Evolutionary conservation across 768 basidiomycete species (phyloP).

Genomic region (Albatrellus ellisii): DNA sequence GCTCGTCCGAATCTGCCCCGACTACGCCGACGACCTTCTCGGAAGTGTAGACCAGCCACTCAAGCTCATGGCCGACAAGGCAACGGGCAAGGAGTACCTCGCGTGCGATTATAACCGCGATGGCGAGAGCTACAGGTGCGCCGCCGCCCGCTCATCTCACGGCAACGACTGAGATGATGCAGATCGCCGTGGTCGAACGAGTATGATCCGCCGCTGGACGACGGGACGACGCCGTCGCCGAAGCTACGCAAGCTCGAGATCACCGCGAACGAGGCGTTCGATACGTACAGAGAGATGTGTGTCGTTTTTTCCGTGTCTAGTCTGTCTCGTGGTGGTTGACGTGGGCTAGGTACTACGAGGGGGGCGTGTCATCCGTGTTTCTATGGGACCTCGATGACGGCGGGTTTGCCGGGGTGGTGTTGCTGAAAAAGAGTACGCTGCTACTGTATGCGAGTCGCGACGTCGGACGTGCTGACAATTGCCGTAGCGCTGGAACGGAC

Average conservation of each 20-base stretch:
- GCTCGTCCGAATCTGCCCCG: slow-evolving; percentile 76
- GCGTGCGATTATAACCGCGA: slow-evolving; percentile 91
- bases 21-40: slow-evolving; percentile 89
- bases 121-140: slow-evolving; percentile 78
- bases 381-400: slow-evolving; percentile 97
- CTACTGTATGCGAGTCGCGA: neutral
- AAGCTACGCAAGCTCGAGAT: slow-evolving; percentile 88
- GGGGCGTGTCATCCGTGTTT: slow-evolving; percentile 94
- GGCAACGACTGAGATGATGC: slow-evolving; percentile 7
- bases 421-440: slow-evolving; percentile 80
- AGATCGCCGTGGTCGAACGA: slow-evolving; percentile 99
- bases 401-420: slow-evolving; percentile 91
- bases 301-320: no score
- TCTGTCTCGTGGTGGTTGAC: no score
- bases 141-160: neutral
- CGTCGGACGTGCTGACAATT: neutral
- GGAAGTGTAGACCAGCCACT: slow-evolving; percentile 93
- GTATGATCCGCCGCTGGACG: slow-evolving; percentile 82
- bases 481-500: slow-evolving; percentile 46
- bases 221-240: slow-evolving; percentile 75
- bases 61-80: slow-evolving; percentile 64
- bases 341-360: slow-evolving; percentile 77
- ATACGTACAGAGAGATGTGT: slow-evolving; percentile 92
- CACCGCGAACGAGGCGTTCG: slow-evolving; percentile 90
- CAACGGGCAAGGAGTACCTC: slow-evolving; percentile 80